A percentile compares a stretch with the other conserved stretches of the same genome.
phyloP scores from a whole-genome alignment of 441 rosid species.

The Pelargonium fulgidum region DNA sequence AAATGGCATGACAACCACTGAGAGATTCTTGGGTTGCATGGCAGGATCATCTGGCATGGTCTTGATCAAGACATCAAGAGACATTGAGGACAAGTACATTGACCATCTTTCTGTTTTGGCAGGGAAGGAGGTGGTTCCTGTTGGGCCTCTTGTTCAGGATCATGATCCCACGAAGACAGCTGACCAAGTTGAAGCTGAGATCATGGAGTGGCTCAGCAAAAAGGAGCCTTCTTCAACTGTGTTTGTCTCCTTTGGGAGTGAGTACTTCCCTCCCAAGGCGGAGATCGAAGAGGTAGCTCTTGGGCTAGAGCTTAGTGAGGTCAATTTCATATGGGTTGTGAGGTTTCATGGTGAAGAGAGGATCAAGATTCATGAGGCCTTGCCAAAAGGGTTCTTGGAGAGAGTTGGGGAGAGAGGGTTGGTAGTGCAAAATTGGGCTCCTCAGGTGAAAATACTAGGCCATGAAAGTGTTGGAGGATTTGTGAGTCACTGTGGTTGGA shows the following conservation, averaged over 20 bases:
- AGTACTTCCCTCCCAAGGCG: constrained; percentile 20
- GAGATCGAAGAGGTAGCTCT: constrained; percentile 14
- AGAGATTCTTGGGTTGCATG: neutral
- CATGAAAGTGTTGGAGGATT: constrained; percentile 26
- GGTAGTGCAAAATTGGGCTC: constrained; percentile 27
- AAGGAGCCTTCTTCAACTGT: neutral
- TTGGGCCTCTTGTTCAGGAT: constrained; percentile 31
- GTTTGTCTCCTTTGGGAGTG: constrained; percentile 17
- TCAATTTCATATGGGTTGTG: constrained; percentile 24
- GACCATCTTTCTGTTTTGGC: constrained; percentile 19
- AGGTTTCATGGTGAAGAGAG: constrained; percentile 19
- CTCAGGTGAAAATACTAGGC: constrained; percentile 23
- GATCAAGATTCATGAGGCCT: constrained; percentile 1
- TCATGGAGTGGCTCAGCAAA: constrained; percentile 16
- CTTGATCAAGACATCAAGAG: constrained; percentile 25
- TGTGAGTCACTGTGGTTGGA: constrained; percentile 37
- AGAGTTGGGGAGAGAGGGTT: constrained; percentile 20
- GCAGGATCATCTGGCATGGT: constrained; percentile 19
- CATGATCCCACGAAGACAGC: neutral
- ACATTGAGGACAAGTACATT: constrained; percentile 28
- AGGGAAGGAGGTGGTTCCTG: constrained; percentile 25
- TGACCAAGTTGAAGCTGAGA: neutral
- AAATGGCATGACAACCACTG: neutral
- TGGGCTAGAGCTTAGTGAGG: constrained; percentile 19
- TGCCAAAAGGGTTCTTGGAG: constrained; percentile 25